Evolutionary conservation across 2,329 filamentous ascomycete genomes (phyloP).

Genomic region (Knufia petricola): DNA sequence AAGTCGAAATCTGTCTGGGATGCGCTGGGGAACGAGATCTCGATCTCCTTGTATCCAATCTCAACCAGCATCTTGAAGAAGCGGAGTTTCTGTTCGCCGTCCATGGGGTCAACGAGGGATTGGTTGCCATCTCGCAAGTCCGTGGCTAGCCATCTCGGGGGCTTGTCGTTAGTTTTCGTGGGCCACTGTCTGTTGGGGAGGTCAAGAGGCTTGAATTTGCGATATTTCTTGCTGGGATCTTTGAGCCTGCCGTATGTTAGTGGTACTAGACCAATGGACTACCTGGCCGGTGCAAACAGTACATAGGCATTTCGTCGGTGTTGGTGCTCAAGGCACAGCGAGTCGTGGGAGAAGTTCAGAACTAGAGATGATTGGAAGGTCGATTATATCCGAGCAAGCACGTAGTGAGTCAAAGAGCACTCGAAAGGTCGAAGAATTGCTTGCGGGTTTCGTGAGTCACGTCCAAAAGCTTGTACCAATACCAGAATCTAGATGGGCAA

Average conservation of each 20-base stretch:
- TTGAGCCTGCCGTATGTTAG: slow-evolving; percentile 32
- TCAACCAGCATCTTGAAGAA: slow-evolving; percentile 93
- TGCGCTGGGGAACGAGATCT: slow-evolving; percentile 89
- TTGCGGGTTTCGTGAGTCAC: neutral
- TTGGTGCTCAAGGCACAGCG: neutral
- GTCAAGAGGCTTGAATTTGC: slow-evolving; percentile 36
- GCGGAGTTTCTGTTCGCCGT: slow-evolving; percentile 84
- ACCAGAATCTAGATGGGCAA: neutral
- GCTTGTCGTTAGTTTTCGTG: slow-evolving; percentile 67
- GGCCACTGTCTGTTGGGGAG: slow-evolving; percentile 62
- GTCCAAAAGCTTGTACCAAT: neutral
- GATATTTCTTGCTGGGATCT: slow-evolving; percentile 41
- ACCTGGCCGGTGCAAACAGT: neutral
- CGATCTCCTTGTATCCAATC: slow-evolving; percentile 94
- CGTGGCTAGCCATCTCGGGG: slow-evolving; percentile 83
- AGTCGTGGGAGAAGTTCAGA: neutral
- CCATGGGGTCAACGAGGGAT: slow-evolving; percentile 88
- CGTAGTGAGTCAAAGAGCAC: too few relatives aligned
- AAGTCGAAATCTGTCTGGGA: slow-evolving; percentile 96
- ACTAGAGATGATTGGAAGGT: neutral
- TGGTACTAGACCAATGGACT: neutral
- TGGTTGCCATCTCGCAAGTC: slow-evolving; percentile 91
- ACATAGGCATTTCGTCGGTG: slow-evolving; percentile 13
- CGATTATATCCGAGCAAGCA: too few relatives aligned
- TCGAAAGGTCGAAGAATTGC: too few relatives aligned